Evolutionary conservation across 192 early-diverging fungal genomes (phyloP).

Genomic region (Chytriomyces sp.): DNA sequence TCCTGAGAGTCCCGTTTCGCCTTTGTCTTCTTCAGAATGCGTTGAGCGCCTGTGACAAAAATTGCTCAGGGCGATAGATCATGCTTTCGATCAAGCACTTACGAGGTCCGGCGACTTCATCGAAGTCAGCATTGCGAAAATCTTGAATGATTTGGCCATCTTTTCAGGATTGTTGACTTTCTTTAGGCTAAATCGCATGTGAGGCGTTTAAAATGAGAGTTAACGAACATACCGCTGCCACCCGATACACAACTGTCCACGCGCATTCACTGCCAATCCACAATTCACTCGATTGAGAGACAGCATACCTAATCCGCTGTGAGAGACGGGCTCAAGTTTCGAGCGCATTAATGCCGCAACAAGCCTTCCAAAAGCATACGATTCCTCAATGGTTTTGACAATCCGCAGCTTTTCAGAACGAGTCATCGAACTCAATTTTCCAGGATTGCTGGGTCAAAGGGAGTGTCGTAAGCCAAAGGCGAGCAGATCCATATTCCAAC

Average conservation of each 20-base stretch:
- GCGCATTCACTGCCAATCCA: constrained; percentile 12
- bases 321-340: constrained; percentile 15
- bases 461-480: background rate
- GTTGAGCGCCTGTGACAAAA: constrained; percentile 1
- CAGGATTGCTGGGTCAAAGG: background rate
- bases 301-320: constrained; percentile 3
- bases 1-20: constrained; percentile 5
- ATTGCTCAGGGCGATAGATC: background rate
- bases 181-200: constrained; percentile 2
- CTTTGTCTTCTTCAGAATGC: constrained; percentile 9
- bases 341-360: background rate
- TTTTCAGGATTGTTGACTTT: background rate
- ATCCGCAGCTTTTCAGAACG: background rate
- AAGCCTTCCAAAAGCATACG: constrained; percentile 12
- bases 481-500: background rate
- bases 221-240: constrained; percentile 9
- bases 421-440: constrained; percentile 3
- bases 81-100: constrained; percentile 6
- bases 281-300: constrained; percentile 18
- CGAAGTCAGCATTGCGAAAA: constrained; percentile 15
- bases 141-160: constrained; percentile 12
- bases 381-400: constrained; percentile 8
- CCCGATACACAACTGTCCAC: constrained; percentile 10
- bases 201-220: background rate
- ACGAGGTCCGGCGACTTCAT: background rate